Conservation (phyloP, 2,329 filamentous ascomycete species). For the Neocucurbitaria cava region DNA sequence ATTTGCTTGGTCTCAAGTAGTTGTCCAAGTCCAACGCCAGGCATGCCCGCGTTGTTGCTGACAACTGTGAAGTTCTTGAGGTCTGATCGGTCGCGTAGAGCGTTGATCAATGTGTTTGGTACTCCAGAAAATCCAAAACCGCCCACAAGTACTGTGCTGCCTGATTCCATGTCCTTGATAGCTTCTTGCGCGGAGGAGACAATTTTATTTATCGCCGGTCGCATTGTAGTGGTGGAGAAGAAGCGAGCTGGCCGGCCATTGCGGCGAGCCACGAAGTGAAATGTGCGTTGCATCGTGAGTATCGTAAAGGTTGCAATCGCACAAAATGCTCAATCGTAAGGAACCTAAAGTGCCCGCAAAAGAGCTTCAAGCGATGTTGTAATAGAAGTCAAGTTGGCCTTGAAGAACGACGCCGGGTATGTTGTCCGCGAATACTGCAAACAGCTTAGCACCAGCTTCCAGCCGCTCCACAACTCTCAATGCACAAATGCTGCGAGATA, state of each 20-base stretch:
- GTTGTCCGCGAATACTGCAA: slow-evolving; percentile 6
- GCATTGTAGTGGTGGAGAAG: slow-evolving; percentile 42
- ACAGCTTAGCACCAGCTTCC: slow-evolving; percentile 6
- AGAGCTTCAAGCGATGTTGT: not conserved
- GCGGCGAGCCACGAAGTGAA: slow-evolving; percentile 43
- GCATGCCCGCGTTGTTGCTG: slow-evolving; percentile 80
- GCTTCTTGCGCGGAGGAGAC: slow-evolving; percentile 48
- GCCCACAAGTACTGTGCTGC: slow-evolving; percentile 46
- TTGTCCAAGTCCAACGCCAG: slow-evolving; percentile 72
- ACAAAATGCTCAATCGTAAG: not conserved
- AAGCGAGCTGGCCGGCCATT: slow-evolving; percentile 42
- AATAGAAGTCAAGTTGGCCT: not conserved
- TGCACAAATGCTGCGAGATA: slow-evolving; percentile 4
- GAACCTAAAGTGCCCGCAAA: too few species aligned
- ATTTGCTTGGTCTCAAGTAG: slow-evolving; percentile 75
- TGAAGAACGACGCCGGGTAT: not conserved
- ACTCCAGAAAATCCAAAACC: slow-evolving; percentile 51
- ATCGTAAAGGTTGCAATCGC: not conserved
- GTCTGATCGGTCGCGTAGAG: slow-evolving; percentile 45
- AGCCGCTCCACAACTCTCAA: slow-evolving; percentile 24
- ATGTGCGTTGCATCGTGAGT: slow-evolving; percentile 43
- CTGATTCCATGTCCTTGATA: slow-evolving; percentile 48
- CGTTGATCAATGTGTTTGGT: slow-evolving; percentile 50
- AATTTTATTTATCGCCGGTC: slow-evolving; percentile 49
- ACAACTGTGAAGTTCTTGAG: slow-evolving; percentile 69